Base-by-base conservation (phyloP, 768 basidiomycete species). In the Leccinum longicurvipes region DNA sequence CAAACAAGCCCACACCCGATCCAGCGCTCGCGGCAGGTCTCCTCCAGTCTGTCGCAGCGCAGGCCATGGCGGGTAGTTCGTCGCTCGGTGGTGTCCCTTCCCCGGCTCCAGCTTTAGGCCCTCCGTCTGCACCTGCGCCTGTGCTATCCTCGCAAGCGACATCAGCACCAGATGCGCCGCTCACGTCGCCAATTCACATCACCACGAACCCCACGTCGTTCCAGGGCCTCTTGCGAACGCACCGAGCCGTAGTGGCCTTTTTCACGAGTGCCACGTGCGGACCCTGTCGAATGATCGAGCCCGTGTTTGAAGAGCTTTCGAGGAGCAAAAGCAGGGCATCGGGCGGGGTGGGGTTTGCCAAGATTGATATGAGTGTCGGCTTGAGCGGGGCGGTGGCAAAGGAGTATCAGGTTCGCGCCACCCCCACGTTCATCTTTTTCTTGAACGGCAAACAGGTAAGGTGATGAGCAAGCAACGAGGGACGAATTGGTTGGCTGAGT, bases 371-470 rank as follows among this genome's bases (percentile, higher is more conserved):
- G 60, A 82, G 79, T 5, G 80, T 88, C 12, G 89, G 88, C 0
- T 70, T 82, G 70, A 87, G 88, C 0, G 64, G 71, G 3, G 74
- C 75, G 51, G 72, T 96, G 15, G 89, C 87, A 0, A 57, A 70
- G 1, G 76, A 85, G 67, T 89, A 81, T 74, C 76, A 80, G 14
- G 82, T 97, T 1, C 71, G 79, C 15, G 93, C 80, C 17, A 96
- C 91, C 2, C 95, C 94, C 6, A 94, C 92, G 1, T 96, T 98
- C 65, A 74, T 89, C 39, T 94, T 97, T 73, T 98, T 93, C 74
- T 70, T 86, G 57, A 79, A 89, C 56, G 91, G 86, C 1, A 76
- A 79, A 50, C 85, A 89, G 83, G 89, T 88, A 51, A 59, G 58
- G n/a, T 2, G 21, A 19, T 41, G 45, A 73, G 14, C 23, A 5